These are phyloP conservation scores for Fusarium ramigenum DNA, from an alignment of 2,329 filamentous ascomycete genomes.

Conservation along the genomic window DNA sequence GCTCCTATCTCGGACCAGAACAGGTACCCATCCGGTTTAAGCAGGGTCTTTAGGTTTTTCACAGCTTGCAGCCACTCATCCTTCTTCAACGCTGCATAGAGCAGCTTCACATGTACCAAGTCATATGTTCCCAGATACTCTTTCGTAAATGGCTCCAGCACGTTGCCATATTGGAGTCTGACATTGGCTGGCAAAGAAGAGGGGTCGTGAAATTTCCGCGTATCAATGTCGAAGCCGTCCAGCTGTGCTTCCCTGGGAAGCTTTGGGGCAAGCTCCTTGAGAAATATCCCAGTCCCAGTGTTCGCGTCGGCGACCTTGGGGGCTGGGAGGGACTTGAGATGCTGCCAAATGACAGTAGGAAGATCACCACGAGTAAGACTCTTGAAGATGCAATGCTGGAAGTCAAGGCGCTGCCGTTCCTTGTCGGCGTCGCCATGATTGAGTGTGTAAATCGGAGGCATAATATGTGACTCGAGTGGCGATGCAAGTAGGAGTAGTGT, in stretches of 20 bases:
- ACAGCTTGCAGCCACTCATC: not conserved
- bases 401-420: no score
- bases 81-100: not conserved
- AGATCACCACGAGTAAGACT: no score
- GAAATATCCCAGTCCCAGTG: no score
- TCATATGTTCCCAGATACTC: rapidly evolving
- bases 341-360: no score
- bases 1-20: not conserved
- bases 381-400: no score
- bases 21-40: not conserved
- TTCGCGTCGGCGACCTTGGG: no score
- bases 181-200: not conserved
- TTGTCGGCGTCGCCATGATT: no score
- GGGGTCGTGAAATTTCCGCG: rapidly evolving
- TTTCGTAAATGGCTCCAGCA: not conserved
- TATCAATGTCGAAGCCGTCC: not conserved
- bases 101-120: not conserved
- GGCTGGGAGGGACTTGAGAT: no score
- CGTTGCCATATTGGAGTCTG: not conserved
- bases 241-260: not conserved
- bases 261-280: no score
- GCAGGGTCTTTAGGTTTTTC: not conserved
- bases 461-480: no score
- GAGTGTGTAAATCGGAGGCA: no score
- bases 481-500: no score